Evolutionary conservation across 768 basidiomycete species (phyloP).

Genomic region (Porpolomopsis calyptriformis): DNA sequence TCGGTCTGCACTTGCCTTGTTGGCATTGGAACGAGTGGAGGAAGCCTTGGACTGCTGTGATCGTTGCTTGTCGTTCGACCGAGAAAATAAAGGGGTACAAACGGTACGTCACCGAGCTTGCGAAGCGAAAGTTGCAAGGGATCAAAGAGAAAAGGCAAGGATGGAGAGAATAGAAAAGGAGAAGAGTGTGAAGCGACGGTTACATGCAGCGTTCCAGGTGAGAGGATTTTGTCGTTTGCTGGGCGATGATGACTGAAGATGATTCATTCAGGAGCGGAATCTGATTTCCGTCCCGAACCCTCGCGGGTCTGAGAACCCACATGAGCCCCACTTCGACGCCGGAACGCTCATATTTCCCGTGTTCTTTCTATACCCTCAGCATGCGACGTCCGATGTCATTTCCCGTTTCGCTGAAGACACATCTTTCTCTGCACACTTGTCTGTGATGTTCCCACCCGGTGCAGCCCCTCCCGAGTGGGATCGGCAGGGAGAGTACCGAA

Average conservation of each 20-base stretch:
- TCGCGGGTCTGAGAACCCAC: conserved; percentile 44
- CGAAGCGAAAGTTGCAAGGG: conserved; percentile 38
- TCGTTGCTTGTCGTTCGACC: conserved; percentile 52
- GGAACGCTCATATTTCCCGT: conserved; percentile 69
- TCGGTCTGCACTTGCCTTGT: conserved; percentile 69
- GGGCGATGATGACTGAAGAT: not conserved
- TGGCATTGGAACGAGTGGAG: conserved; percentile 60
- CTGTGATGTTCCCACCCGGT: conserved; percentile 73
- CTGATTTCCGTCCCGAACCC: conserved; percentile 46
- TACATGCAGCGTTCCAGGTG: conserved; percentile 60
- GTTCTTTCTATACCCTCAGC: conserved; percentile 89
- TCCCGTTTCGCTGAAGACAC: conserved; percentile 78
- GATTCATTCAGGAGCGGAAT: conserved; percentile 53
- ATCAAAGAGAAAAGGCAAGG: conserved; percentile 40
- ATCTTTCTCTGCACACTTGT: conserved; percentile 67
- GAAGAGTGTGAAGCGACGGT: conserved; percentile 38
- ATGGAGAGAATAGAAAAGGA: conserved; percentile 39
- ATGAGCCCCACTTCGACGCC: conserved; percentile 53
- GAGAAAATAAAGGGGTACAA: conserved; percentile 44
- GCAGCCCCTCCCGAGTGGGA: conserved; percentile 71
- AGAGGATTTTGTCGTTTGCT: conserved; percentile 14
- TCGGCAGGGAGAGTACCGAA: conserved; percentile 49
- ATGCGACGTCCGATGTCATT: conserved; percentile 83
- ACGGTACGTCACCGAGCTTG: conserved; percentile 36
- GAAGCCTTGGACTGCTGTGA: conserved; percentile 80